These are phyloP conservation scores for Phylloporus sp. DNA, from an alignment of 768 basidiomycete species.

Conservation along the genomic window DNA sequence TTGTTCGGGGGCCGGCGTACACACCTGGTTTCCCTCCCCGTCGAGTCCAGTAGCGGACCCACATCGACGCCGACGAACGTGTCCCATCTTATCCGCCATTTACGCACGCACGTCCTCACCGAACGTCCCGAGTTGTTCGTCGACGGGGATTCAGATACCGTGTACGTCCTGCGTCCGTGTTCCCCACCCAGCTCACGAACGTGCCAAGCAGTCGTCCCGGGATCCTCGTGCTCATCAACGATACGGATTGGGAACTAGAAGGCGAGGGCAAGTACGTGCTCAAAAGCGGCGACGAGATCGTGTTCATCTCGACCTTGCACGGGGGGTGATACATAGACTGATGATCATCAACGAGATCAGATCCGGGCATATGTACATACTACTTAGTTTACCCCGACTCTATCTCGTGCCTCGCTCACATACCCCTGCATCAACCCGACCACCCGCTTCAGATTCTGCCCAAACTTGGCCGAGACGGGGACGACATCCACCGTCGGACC, in stretches of 20 bases:
- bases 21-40: conserved; percentile 54
- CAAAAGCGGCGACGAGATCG: conserved; percentile 78
- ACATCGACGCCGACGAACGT: conserved; percentile 51
- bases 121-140: conserved; percentile 88
- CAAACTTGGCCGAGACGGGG: conserved; percentile 80
- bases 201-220: conserved; percentile 83
- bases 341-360: background rate
- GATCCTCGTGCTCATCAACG: conserved; percentile 93
- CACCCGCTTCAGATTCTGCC: conserved; percentile 69
- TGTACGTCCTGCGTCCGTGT: conserved; percentile 46
- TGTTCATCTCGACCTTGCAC: conserved; percentile 95
- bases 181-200: background rate
- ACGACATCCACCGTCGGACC: conserved; percentile 56
- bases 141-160: conserved; percentile 76
- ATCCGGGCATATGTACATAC: too few relatives aligned
- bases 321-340: conserved; percentile 42
- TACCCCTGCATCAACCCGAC: conserved; percentile 66
- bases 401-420: conserved; percentile 46
- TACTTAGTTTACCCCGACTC: background rate
- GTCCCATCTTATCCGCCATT: conserved; percentile 70
- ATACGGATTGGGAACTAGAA: conserved; percentile 97
- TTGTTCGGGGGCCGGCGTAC: conserved; percentile 68
- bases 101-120: conserved; percentile 71
- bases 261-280: conserved; percentile 85
- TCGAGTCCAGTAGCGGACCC: too few relatives aligned